These are phyloP conservation scores for Penicillium odoratum DNA, from an alignment of 495 filamentous ascomycete species.

Conservation along the genomic window DNA sequence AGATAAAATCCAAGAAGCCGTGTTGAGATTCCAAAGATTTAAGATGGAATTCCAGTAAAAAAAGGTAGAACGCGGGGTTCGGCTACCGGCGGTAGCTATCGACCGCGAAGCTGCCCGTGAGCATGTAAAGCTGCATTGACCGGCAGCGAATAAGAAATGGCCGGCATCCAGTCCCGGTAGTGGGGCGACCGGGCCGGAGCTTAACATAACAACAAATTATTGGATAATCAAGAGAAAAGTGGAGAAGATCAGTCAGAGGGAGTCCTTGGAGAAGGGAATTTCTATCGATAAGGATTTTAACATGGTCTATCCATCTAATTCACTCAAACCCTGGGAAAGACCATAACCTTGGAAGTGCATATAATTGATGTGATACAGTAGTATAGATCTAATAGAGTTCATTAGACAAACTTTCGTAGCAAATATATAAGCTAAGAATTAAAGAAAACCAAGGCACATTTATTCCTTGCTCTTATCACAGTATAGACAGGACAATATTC, in stretches of 20 bases:
- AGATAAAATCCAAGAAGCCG: background rate
- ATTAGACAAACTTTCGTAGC: no score
- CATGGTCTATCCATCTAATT: no score
- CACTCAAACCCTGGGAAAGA: no score
- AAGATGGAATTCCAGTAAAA: slow-evolving; percentile 9
- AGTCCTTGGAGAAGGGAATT: no score
- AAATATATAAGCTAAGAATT: no score
- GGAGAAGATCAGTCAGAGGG: background rate
- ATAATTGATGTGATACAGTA: no score
- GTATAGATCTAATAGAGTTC: no score
- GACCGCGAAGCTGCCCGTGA: background rate
- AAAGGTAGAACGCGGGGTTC: slow-evolving; percentile 28
- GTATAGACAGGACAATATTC: no score
- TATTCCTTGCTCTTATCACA: no score
- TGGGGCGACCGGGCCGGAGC: slow-evolving; percentile 27
- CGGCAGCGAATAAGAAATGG: slow-evolving; percentile 16
- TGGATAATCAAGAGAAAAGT: slow-evolving; percentile 1
- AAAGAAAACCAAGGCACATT: no score
- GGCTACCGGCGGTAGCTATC: slow-evolving; percentile 23
- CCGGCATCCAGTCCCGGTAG: slow-evolving; percentile 25
- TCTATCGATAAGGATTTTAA: no score
- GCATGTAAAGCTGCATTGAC: background rate
- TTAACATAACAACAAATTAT: background rate
- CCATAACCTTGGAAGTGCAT: no score
- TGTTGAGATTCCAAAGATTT: background rate